Conservation (phyloP, 345 rosid species). For the Syzygium oleosum region DNA sequence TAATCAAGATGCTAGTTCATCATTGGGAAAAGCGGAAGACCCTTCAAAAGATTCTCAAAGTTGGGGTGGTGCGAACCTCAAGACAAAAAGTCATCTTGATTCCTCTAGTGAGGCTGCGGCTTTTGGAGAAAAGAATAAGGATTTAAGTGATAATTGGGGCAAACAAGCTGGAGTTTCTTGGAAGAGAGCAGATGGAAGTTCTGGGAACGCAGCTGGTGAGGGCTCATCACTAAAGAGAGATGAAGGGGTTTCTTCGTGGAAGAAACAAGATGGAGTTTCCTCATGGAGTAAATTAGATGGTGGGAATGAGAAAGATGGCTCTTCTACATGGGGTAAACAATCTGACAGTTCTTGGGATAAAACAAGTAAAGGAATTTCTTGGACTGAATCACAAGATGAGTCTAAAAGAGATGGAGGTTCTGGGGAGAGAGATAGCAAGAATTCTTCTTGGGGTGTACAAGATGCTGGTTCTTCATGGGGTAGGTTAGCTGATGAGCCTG, state of each 20-base stretch:
- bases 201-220: background rate
- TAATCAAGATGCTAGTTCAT: slow-evolving; percentile 6
- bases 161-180: background rate
- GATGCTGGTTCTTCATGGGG: slow-evolving; percentile 1
- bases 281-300: background rate
- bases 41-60: background rate
- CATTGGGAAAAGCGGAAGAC: background rate
- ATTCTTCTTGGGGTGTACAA: slow-evolving; percentile 1
- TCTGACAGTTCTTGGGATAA: slow-evolving; percentile 8
- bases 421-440: background rate
- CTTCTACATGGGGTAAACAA: background rate
- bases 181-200: slow-evolving; percentile 1
- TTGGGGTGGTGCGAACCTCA: slow-evolving; percentile 1
- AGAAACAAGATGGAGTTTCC: slow-evolving; percentile 2
- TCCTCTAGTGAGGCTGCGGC: slow-evolving; percentile 1
- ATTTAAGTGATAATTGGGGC: background rate
- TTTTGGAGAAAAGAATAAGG: background rate
- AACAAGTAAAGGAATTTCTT: slow-evolving; percentile 6
- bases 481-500: background rate
- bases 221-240: background rate
- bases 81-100: background rate
- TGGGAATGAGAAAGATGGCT: background rate
- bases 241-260: background rate
- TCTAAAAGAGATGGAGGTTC: background rate
- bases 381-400: background rate